A percentile compares a stretch with the other conserved stretches of the same genome.
Evolutionary conservation across 306 rosid genomes (phyloP).

Genomic region (barrel medic (Medicago truncatula)): DNA sequence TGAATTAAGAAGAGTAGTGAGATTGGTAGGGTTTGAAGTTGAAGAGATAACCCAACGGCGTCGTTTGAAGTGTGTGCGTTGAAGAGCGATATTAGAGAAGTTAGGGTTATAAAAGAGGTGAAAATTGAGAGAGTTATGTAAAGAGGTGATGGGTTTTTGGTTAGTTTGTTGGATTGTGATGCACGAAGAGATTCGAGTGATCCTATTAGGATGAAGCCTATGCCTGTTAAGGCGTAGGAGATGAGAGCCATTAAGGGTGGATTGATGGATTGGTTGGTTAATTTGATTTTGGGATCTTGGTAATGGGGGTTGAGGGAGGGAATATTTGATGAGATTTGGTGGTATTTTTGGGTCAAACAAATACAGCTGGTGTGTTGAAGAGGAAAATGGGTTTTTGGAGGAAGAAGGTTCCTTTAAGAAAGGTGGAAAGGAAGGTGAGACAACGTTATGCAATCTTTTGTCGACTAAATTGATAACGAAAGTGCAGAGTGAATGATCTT

Average conservation of each 20-base stretch:
- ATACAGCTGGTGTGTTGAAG: neutral
- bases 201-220: constrained; percentile 66
- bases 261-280: no score
- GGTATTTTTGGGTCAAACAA: neutral
- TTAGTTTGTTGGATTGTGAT: constrained; percentile 21
- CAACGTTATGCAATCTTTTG: no score
- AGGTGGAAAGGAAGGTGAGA: neutral
- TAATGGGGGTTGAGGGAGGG: neutral
- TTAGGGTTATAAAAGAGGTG: constrained; percentile 53
- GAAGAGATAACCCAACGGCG: constrained; percentile 71
- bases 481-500: no score
- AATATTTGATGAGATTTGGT: neutral
- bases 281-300: neutral
- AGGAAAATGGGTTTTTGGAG: no score
- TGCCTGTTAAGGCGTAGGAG: constrained; percentile 59
- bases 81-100: constrained; percentile 57
- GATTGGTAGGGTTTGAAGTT: constrained; percentile 60
- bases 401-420: neutral
- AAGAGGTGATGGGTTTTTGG: constrained; percentile 20
- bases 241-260: constrained; percentile 54
- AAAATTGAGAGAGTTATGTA: constrained; percentile 45
- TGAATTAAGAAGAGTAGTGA: constrained; percentile 64
- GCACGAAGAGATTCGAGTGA: constrained; percentile 53
- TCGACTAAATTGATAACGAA: no score
- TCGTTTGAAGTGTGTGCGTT: constrained; percentile 64